Conservation (phyloP, 2,329 filamentous ascomycete species). For the Phyllosticta paracitricarpa region DNA sequence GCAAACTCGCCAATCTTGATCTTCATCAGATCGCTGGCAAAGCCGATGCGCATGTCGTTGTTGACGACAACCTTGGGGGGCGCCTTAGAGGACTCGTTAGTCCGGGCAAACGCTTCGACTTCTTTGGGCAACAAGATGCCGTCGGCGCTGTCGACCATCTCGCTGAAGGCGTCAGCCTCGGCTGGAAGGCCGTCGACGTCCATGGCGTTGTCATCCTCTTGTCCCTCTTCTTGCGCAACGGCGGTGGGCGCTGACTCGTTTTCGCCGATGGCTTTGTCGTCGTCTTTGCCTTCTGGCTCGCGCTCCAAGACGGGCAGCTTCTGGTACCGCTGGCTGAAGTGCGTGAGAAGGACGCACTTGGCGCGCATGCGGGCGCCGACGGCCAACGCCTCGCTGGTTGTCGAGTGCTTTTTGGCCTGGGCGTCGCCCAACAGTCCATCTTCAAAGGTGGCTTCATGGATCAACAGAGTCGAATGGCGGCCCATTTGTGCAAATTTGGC, state of each 20-base stretch:
- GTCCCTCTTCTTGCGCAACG: not conserved
- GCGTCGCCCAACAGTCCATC: constrained; percentile 74
- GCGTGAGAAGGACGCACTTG: constrained; percentile 71
- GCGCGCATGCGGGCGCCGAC: constrained; percentile 73
- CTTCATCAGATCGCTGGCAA: constrained; percentile 73
- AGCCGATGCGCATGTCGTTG: constrained; percentile 52
- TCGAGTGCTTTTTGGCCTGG: constrained; percentile 79
- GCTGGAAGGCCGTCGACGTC: not conserved
- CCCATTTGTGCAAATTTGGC: constrained; percentile 60
- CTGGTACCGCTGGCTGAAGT: constrained; percentile 91
- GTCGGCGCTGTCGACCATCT: not conserved
- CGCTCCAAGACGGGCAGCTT: constrained; percentile 52
- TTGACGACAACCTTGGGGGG: constrained; percentile 24
- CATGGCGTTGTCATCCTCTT: not conserved
- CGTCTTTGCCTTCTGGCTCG: constrained; percentile 20
- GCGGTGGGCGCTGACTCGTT: not conserved
- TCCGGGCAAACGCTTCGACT: not conserved
- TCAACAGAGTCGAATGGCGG: constrained; percentile 64
- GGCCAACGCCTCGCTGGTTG: constrained; percentile 72
- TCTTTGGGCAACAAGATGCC: not conserved
- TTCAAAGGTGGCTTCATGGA: constrained; percentile 95
- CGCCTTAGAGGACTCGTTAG: constrained; percentile 10
- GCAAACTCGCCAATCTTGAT: constrained; percentile 62
- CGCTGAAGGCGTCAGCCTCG: not conserved
- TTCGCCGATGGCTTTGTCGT: constrained; percentile 14